These are phyloP conservation scores for Avena insularis DNA, from an alignment of 176 grass and related monocot species.

Conservation along the genomic window DNA sequence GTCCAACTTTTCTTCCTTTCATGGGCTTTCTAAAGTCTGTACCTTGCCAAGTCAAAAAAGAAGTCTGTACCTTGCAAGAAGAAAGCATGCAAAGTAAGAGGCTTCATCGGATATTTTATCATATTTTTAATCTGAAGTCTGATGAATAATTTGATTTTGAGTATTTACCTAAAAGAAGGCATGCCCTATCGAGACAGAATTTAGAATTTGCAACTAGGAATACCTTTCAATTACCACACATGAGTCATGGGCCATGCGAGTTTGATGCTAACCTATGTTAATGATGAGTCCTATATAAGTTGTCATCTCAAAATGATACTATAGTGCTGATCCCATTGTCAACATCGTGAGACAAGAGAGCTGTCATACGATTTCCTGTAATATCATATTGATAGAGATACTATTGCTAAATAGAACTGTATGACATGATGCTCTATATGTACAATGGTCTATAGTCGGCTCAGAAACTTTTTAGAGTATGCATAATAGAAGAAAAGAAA, in stretches of 20 bases:
- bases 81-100: slow-evolving; percentile 51
- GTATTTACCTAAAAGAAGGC: too few species aligned
- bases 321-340: neutral
- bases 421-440: neutral
- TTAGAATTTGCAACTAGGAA: too few species aligned
- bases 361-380: neutral
- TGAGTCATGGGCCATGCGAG: too few species aligned
- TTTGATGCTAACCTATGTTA: neutral
- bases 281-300: slow-evolving; percentile 18
- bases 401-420: neutral
- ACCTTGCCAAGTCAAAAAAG: too few species aligned
- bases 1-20: slow-evolving; percentile 55
- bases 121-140: neutral
- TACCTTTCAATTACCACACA: too few species aligned
- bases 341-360: neutral
- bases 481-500: slow-evolving; percentile 2
- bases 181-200: too few species aligned
- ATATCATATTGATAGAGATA: neutral
- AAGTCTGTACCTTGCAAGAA: slow-evolving; percentile 45
- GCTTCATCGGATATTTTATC: slow-evolving; percentile 10
- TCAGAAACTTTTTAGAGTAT: neutral
- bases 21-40: slow-evolving; percentile 61
- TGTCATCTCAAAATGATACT: neutral
- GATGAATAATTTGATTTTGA: neutral
- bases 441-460: neutral